Base-by-base conservation (phyloP, 306 rosid genomes). In the Lagenaria siceraria region DNA sequence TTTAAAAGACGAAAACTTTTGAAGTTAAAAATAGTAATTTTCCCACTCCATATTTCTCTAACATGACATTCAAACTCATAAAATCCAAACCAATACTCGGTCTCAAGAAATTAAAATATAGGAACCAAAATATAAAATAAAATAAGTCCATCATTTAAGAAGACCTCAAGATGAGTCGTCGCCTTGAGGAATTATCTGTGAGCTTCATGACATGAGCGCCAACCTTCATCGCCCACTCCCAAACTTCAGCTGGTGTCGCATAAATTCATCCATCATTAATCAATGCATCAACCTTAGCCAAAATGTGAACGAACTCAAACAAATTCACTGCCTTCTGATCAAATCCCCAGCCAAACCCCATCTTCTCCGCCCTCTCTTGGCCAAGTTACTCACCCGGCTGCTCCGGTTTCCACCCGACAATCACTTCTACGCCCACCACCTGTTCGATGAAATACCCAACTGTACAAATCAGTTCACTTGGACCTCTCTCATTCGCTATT, bases 371-470 rank as follows among this genome's bases (percentile, higher is more conserved):
- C 63, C 77, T 85, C 77, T 84, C 33, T 71, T 80, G 31, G 71
- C 80, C 82, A 80, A 73, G 53, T 65, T 91, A 25, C 83, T 91
- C 66, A 52, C 46, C 3, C 85, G 53, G 14, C 43, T 88, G 18
- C 81, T 85, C 5, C 73, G 53, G 0, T 79, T 76, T 10, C 66
- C 82, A 0, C 51, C 63, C 0, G 79, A 89, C 74, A 83, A 86
- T 35, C 83, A 81, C 75, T 76, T 14, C n/a, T 89, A 90, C 72
- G 94, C 94, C 70, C 85, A 14, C 82, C 62, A 79, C 79, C 75
- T 92, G 87, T 87, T 90, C 62, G 91, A 83, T n/a, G 65, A 85
- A 84, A 86, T 92, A 43, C 90, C 86, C 78, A 48, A 33, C 56
- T 81, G 80, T 78, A 29, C 59, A 21, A 78, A 62, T 77, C 77